Base-by-base conservation (phyloP, 192 early-diverging fungal species). In the Lobulomyces angularis region DNA sequence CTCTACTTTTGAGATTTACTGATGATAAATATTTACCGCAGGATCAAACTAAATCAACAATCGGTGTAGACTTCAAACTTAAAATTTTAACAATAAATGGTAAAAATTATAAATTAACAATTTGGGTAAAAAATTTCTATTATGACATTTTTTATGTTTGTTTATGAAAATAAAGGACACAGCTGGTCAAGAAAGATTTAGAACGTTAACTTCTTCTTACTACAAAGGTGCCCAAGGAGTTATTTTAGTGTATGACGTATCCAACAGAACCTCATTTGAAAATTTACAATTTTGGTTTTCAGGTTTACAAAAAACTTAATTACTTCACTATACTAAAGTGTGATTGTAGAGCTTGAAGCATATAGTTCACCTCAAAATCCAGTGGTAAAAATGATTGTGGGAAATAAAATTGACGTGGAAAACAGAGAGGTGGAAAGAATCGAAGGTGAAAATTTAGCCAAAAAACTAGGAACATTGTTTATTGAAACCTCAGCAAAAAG, bases 181-280 rank as follows among this genome's bases (percentile, higher is more conserved):
- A 1, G 95, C 95, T 8, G 95, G 95, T 28, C 95, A 99, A 59
- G 95, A 99, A 62, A 78, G 95, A 23, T 99, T 97, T 64, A 59
- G 95, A 31, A 97, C 95, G 0, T 63, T 99, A 38, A 99, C 95
- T 17, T 92, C 88, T 14, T 84, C 84, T 21, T 99, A 97, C 59
- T 99, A 99, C 51, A 77, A 93, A 27, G 93, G 91, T 22, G 95
- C 91, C 3, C 91, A 97, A 49, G 95, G 93, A 8, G 93, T 99
- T 1, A 94, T 99, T 37, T 64, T 22, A 88, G 95, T 97, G 9
- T 99, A 97, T 56, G 95, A 99, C 58, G 91, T 99, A 17, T 81
- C 87, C 46, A 87, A 81, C 51, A 81, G 90, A 23, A 82, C 84
- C 43, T 80, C 90, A 4, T 99, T 99, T 53, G 88, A 86, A 33